Conservation (phyloP, 1,284 basidiomycete species). For the Mycosarcoma maydis region DNA sequence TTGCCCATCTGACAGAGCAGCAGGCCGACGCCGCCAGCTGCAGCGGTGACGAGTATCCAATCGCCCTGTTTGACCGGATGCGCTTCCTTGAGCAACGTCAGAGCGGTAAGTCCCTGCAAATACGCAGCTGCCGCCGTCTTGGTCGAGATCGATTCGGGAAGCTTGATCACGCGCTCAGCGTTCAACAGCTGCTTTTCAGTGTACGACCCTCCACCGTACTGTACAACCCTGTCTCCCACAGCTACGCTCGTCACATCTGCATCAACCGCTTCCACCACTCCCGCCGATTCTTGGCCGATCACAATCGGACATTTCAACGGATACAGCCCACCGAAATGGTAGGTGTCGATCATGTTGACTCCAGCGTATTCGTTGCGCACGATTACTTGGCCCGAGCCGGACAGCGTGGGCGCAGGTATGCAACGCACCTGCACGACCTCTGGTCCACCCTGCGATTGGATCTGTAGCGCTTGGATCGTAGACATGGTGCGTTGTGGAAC, state of each 20-base stretch:
- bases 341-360: constrained; percentile 75
- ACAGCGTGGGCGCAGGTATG: constrained; percentile 74
- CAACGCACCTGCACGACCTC: constrained; percentile 79
- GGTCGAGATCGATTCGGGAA: constrained; percentile 72
- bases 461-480: constrained; percentile 71
- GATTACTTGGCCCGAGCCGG: constrained; percentile 75
- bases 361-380: constrained; percentile 75
- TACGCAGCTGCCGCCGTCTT: constrained; percentile 76
- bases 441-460: constrained; percentile 74
- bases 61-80: constrained; percentile 78
- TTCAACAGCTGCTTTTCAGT: constrained; percentile 80
- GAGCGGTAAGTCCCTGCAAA: constrained; percentile 82
- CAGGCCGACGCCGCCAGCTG: constrained; percentile 79
- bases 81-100: constrained; percentile 82
- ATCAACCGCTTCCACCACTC: constrained; percentile 76
- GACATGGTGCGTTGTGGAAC: constrained; percentile 67
- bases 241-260: constrained; percentile 67
- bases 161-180: constrained; percentile 74
- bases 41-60: constrained; percentile 81
- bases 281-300: constrained; percentile 82
- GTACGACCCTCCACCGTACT: constrained; percentile 73
- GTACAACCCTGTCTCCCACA: constrained; percentile 75
- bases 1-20: constrained; percentile 70
- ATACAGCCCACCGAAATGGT: constrained; percentile 69
- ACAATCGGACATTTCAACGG: constrained; percentile 75